A percentile compares a stretch with the other conserved stretches of the same genome.
Evolutionary conservation across 768 basidiomycete species (phyloP).

Genomic region (Amanita thiersii): DNA sequence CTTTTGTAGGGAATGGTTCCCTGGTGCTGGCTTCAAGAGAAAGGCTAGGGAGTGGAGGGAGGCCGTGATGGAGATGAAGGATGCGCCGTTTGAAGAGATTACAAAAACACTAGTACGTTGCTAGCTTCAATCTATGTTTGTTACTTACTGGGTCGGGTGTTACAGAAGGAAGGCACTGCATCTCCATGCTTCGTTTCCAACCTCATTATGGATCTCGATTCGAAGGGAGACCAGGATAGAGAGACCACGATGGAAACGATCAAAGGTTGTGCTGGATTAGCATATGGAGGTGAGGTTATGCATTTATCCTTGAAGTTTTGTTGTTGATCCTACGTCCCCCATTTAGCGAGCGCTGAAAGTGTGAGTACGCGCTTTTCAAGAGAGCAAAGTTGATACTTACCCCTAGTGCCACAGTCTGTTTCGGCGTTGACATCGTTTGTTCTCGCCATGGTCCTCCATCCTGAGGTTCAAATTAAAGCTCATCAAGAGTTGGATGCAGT

Average conservation of each 20-base stretch:
- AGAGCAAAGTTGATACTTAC: background rate
- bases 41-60: conserved; percentile 36
- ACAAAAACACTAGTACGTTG: conserved; percentile 28
- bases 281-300: conserved; percentile 25
- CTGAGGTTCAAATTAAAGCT: conserved; percentile 17
- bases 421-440: conserved; percentile 12
- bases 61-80: conserved; percentile 39
- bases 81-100: conserved; percentile 31
- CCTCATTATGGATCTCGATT: conserved; percentile 17
- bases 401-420: conserved; percentile 6
- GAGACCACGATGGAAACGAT: conserved; percentile 19
- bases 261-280: conserved; percentile 27
- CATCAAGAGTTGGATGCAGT: conserved; percentile 30
- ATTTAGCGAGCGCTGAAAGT: conserved; percentile 34
- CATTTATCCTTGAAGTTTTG: background rate
- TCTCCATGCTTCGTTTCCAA: conserved; percentile 26
- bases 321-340: background rate
- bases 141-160: background rate
- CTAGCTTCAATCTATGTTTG: background rate
- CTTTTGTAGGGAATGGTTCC: conserved; percentile 28
- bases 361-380: conserved; percentile 15
- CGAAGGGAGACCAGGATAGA: background rate
- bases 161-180: conserved; percentile 24
- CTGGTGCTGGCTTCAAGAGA: conserved; percentile 10
- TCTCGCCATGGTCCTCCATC: conserved; percentile 14